phyloP scores from a whole-genome alignment of 371 early-diverging fungal species.

The Caulochytrium protostelioides region DNA sequence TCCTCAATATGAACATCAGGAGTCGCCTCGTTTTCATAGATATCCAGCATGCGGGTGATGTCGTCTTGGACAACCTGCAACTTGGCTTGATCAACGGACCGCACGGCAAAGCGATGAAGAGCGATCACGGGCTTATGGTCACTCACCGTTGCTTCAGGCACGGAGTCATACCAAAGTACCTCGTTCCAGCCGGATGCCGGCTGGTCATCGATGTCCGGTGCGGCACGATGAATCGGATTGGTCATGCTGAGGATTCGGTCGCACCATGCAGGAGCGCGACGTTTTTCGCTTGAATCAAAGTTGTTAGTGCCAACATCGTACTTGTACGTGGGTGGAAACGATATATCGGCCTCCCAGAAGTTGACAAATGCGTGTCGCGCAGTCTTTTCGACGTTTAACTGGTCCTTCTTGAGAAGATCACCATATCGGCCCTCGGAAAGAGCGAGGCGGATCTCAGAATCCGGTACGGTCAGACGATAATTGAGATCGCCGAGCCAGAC shows the following conservation, averaged over 20 bases:
- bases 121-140: slow-evolving; percentile 89
- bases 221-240: no score
- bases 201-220: no score
- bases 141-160: slow-evolving; percentile 42
- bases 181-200: slow-evolving; percentile 22
- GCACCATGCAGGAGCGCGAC: slow-evolving; percentile 73
- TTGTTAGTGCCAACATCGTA: slow-evolving; percentile 21
- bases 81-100: slow-evolving; percentile 26
- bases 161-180: slow-evolving; percentile 27
- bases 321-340: slow-evolving; percentile 27
- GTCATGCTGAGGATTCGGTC: slow-evolving; percentile 73
- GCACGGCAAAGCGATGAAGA: slow-evolving; percentile 5
- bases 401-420: slow-evolving; percentile 26
- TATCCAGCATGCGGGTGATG: slow-evolving; percentile 47
- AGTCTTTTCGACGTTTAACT: slow-evolving; percentile 11
- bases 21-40: slow-evolving; percentile 50
- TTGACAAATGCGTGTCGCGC: slow-evolving; percentile 11
- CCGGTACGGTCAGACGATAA: slow-evolving; percentile 50
- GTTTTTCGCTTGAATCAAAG: slow-evolving; percentile 37
- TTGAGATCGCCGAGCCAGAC: slow-evolving; percentile 90
- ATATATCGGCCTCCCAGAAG: slow-evolving; percentile 17
- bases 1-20: slow-evolving; percentile 44
- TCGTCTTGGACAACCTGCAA: slow-evolving; percentile 29
- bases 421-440: slow-evolving; percentile 30
- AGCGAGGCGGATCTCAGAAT: slow-evolving; percentile 7